These are phyloP conservation scores for Colletotrichum falcatum DNA, from an alignment of 2,329 filamentous ascomycete species.

Conservation along the genomic window DNA sequence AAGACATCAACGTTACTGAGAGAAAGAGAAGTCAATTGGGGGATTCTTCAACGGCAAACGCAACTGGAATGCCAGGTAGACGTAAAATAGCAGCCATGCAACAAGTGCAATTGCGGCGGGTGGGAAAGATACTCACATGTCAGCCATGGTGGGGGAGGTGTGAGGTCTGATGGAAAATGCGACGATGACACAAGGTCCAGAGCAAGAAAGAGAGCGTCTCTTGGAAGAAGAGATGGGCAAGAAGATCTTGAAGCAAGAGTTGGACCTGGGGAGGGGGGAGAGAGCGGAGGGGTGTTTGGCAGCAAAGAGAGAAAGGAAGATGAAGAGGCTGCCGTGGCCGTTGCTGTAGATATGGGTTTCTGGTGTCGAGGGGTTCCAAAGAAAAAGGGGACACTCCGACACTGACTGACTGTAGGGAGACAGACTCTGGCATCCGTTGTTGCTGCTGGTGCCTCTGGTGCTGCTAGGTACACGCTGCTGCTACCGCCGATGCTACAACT, in stretches of 20 bases:
- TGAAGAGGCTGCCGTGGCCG: slow-evolving; percentile 20
- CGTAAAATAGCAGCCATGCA: neutral
- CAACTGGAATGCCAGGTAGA: neutral
- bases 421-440: neutral
- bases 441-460: neutral
- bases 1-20: slow-evolving; percentile 92
- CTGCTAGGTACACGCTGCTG: neutral
- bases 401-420: neutral
- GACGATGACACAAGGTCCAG: slow-evolving; percentile 1
- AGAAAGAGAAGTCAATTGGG: slow-evolving; percentile 32
- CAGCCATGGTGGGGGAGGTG: slow-evolving; percentile 46
- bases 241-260: slow-evolving; percentile 4
- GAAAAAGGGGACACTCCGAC: slow-evolving; percentile 35
- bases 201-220: slow-evolving; percentile 13
- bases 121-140: slow-evolving; percentile 43
- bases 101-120: neutral
- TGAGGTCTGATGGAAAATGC: slow-evolving; percentile 16
- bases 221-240: slow-evolving; percentile 7
- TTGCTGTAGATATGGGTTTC: slow-evolving; percentile 42
- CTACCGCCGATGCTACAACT: neutral
- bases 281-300: slow-evolving; percentile 16
- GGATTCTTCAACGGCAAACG: neutral
- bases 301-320: slow-evolving; percentile 19
- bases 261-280: neutral
- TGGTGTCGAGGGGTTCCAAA: slow-evolving; percentile 24